A percentile compares a stretch with the other conserved stretches of the same genome.
These are phyloP conservation scores for Setaria viridis DNA, from an alignment of 202 grass and related monocot species.

Conservation along the genomic window DNA sequence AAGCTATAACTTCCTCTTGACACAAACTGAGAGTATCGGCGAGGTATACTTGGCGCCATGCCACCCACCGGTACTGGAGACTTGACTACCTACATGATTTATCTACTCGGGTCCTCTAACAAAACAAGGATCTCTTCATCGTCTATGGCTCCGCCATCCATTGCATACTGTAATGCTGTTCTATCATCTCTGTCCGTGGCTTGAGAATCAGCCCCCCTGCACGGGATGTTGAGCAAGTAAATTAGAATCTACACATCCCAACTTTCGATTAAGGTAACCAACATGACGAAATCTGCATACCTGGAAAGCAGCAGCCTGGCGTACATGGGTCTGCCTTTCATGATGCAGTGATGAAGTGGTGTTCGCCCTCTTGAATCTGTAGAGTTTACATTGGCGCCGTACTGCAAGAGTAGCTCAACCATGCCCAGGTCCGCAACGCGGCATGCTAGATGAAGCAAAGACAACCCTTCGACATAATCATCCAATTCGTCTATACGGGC, in stretches of 20 bases:
- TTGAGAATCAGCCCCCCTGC: conserved; percentile 81
- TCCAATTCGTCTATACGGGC: conserved; percentile 50
- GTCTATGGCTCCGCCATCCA: conserved; percentile 74
- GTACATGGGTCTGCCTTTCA: conserved; percentile 65
- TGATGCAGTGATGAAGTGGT: conserved; percentile 91
- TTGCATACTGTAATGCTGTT: conserved; percentile 82
- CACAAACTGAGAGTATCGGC: not conserved
- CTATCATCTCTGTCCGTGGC: conserved; percentile 65
- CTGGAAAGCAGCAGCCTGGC: conserved; percentile 83
- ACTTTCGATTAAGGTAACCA: not conserved
- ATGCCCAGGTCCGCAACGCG: conserved; percentile 81
- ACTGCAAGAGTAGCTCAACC: conserved; percentile 97
- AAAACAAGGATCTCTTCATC: conserved; percentile 92
- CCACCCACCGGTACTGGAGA: not conserved
- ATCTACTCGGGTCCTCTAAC: conserved; percentile 84
- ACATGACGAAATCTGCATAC: conserved; percentile 41
- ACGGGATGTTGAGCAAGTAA: conserved; percentile 22
- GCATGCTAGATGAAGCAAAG: conserved; percentile 92
- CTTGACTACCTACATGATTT: conserved; percentile 41
- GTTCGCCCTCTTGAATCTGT: conserved; percentile 68
- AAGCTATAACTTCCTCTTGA: conserved; percentile 30
- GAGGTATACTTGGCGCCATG: conserved; percentile 21
- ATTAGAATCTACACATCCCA: not conserved
- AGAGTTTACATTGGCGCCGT: conserved; percentile 82
- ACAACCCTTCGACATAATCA: conserved; percentile 70